A percentile compares a stretch with the other conserved stretches of the same genome.
Conservation (phyloP, 805 yeast genomes). For the Starmerella vitae region DNA sequence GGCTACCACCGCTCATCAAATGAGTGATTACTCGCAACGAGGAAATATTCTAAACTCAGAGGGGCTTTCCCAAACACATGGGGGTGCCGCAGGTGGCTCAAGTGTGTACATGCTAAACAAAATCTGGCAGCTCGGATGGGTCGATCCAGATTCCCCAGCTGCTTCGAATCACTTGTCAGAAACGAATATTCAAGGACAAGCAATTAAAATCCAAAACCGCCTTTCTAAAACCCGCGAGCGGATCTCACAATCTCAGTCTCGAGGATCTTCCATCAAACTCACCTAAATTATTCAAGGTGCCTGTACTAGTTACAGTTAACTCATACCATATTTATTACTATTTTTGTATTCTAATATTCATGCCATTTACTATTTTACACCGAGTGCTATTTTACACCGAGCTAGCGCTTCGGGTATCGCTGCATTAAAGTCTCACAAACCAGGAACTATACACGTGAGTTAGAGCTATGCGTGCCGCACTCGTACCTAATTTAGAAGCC, state of each 20-base stretch:
- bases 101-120: conserved; percentile 15
- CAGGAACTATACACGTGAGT: too few species aligned
- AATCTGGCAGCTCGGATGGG: conserved; percentile 21
- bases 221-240: conserved; percentile 2
- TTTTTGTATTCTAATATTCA: too few species aligned
- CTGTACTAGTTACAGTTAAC: too few species aligned
- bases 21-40: conserved; percentile 17
- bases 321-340: too few species aligned
- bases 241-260: background rate
- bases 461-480: too few species aligned
- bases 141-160: conserved; percentile 10
- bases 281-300: too few species aligned
- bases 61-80: conserved; percentile 4
- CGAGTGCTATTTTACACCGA: too few species aligned
- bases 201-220: conserved; percentile 10
- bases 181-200: conserved; percentile 6
- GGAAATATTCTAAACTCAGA: background rate
- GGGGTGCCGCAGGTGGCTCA: conserved; percentile 5
- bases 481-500: too few species aligned
- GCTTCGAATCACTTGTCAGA: background rate
- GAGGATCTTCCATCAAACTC: background rate
- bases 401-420: too few species aligned
- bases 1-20: conserved; percentile 21
- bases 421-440: too few species aligned
- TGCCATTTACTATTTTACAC: too few species aligned